phyloP scores from a whole-genome alignment of 1,284 basidiomycete genomes.

The Moniliophthora roreri region DNA sequence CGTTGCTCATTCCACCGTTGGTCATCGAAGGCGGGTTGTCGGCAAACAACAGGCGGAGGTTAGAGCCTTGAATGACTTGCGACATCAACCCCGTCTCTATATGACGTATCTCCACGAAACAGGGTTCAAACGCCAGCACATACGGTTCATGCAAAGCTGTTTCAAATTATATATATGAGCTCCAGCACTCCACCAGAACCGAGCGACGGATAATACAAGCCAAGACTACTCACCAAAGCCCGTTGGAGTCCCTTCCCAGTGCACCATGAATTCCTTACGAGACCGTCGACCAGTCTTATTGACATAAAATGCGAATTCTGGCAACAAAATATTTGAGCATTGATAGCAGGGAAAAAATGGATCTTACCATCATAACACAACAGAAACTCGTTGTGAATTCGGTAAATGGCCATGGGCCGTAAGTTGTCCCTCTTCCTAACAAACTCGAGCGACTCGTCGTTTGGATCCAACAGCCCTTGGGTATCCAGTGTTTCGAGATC shows the following conservation, averaged over 20 bases:
- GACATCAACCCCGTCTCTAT: constrained; percentile 91
- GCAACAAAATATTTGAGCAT: constrained; percentile 8
- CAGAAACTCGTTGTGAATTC: constrained; percentile 96
- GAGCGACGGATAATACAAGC: not conserved
- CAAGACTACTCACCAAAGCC: constrained; percentile 77
- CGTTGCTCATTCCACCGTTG: constrained; percentile 31
- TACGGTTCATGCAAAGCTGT: constrained; percentile 95
- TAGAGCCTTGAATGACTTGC: constrained; percentile 94
- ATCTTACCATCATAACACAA: constrained; percentile 93
- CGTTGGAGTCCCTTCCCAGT: constrained; percentile 95
- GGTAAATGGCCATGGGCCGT: constrained; percentile 94
- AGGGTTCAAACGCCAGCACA: constrained; percentile 95
- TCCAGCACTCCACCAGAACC: too few relatives aligned
- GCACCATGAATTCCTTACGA: constrained; percentile 89
- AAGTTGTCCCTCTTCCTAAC: constrained; percentile 88
- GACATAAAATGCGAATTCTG: constrained; percentile 98
- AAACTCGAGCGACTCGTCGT: constrained; percentile 91
- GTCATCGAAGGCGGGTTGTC: constrained; percentile 89
- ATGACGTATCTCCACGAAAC: constrained; percentile 95
- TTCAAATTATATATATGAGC: not conserved
- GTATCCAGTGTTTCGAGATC: constrained; percentile 98
- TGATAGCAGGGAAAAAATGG: not conserved
- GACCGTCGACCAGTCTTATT: constrained; percentile 96
- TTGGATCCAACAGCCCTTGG: constrained; percentile 93
- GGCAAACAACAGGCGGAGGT: constrained; percentile 88